These are phyloP conservation scores for thale cress (Arabidopsis thaliana) DNA, from an alignment of 345 rosid genomes.

Conservation along the genomic window TAIR10.1 NC_003076.8:14570501-14571000, in stretches of 20 bases:
- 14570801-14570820: constrained; percentile 12
- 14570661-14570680: constrained; percentile 20
- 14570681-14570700: constrained; percentile 25
- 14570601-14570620: constrained; percentile 25
- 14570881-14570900: constrained; percentile 33
- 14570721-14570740: constrained; percentile 40
- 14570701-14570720: constrained; percentile 30
- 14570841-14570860: neutral
- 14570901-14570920: neutral
- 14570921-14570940: too few species aligned
- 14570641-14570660: constrained; percentile 39
- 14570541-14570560: neutral
- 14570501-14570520: neutral
- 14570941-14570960: too few species aligned
- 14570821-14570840: constrained; percentile 22
- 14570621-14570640: neutral
- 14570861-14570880: neutral
- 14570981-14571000: constrained; percentile 38
- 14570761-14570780: neutral
- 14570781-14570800: neutral
- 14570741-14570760: constrained; percentile 7
- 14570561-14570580: neutral
- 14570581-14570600: constrained; percentile 8
- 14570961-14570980: too few species aligned
- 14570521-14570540: constrained; percentile 26